Evolutionary conservation across 2,329 filamentous ascomycete genomes (phyloP).

Genomic region (Pseudopyricularia cyperi): DNA sequence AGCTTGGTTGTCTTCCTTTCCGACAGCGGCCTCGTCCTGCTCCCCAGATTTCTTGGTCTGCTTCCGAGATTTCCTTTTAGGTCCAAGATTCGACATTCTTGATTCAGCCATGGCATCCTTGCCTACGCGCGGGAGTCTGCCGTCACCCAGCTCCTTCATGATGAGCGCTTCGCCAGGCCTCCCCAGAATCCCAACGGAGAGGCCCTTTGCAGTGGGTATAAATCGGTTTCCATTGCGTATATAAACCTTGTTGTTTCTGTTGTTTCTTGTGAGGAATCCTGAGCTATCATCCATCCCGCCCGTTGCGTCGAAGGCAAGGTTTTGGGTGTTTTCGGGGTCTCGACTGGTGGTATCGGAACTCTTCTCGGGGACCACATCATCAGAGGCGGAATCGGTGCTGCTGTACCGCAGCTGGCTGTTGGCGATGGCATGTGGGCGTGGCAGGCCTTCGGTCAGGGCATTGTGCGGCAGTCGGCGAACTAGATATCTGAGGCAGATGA

Average conservation of each 20-base stretch:
- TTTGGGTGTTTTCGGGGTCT: not conserved
- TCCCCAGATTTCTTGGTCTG: not conserved
- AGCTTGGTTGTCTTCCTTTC: not conserved
- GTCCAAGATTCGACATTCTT: not conserved
- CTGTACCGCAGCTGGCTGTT: not conserved
- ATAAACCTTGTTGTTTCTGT: slow-evolving; percentile 2
- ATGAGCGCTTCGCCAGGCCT: slow-evolving; percentile 31
- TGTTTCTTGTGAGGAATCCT: not conserved
- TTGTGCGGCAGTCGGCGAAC: not conserved
- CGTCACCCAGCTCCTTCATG: slow-evolving; percentile 22
- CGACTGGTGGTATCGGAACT: not conserved
- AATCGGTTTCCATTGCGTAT: slow-evolving; percentile 6
- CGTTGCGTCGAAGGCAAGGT: too few relatives aligned
- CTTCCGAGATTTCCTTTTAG: not conserved
- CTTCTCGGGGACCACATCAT: not conserved
- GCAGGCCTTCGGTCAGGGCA: not conserved
- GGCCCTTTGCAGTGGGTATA: slow-evolving; percentile 6
- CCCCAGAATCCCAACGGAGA: slow-evolving; percentile 21
- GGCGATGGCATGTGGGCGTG: not conserved
- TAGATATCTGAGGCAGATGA: slow-evolving; percentile 7
- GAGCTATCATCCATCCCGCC: not conserved
- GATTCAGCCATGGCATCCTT: not conserved
- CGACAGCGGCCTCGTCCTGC: not conserved
- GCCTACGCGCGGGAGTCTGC: slow-evolving; percentile 1
- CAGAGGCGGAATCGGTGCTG: not conserved